These are phyloP conservation scores for Euphorbia lathyris DNA, from an alignment of 345 rosid genomes.

Conservation along the genomic window DNA sequence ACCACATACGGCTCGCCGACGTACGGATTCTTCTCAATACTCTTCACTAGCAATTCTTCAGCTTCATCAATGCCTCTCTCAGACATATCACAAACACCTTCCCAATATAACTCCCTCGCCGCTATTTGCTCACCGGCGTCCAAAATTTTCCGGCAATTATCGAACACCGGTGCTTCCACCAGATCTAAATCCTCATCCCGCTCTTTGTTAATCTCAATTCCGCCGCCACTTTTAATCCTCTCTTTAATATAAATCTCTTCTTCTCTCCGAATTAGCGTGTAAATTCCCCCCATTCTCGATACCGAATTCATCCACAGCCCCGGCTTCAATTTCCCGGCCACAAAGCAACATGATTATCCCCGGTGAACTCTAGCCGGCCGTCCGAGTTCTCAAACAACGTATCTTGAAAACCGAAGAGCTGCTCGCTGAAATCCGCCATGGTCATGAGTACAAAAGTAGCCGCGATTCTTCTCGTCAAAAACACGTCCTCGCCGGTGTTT, in stretches of 20 bases:
- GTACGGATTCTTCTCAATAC: constrained; percentile 65
- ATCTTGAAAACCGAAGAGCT: constrained; percentile 75
- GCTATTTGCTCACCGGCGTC: constrained; percentile 52
- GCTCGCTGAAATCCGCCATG: constrained; percentile 93
- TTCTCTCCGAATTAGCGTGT: constrained; percentile 58
- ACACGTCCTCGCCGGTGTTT: constrained; percentile 69
- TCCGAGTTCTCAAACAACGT: constrained; percentile 52
- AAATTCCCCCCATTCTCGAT: constrained; percentile 85
- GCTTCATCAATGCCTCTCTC: constrained; percentile 43
- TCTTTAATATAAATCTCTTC: constrained; percentile 67
- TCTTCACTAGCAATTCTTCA: constrained; percentile 44
- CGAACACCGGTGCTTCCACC: constrained; percentile 70
- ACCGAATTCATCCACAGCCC: constrained; percentile 75
- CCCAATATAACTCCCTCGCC: constrained; percentile 75
- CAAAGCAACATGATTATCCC: constrained; percentile 50
- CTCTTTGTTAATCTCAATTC: constrained; percentile 29
- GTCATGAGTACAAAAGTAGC: constrained; percentile 73
- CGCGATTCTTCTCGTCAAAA: constrained; percentile 61
- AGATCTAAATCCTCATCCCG: constrained; percentile 77
- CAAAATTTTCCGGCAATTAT: constrained; percentile 52
- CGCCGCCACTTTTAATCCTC: constrained; percentile 40
- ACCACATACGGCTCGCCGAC: constrained; percentile 84
- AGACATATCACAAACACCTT: constrained; percentile 56
- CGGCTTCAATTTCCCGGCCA: constrained; percentile 95
- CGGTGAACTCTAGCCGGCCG: constrained; percentile 63